Base-by-base conservation (phyloP, 352 stramenopile species). In the Globisporangium canariense region DNA sequence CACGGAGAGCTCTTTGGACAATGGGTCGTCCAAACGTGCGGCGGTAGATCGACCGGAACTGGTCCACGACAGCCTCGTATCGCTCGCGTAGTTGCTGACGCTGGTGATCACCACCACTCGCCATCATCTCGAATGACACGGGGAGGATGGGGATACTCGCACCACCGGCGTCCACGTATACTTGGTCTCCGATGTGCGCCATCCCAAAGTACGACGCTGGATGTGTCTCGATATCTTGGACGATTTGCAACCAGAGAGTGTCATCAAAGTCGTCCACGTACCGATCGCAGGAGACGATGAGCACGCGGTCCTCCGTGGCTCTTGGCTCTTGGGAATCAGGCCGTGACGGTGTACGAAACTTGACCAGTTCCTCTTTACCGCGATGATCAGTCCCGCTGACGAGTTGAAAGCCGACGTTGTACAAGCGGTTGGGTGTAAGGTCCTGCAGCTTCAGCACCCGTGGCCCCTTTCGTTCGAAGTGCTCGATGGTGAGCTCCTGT, bases 31-130 rank as follows among this genome's bases (percentile, higher is more conserved):
- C 80, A 28, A 85, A 83, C 1, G 78, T 86, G 45, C 67, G 55
- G 38, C 79, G 75, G 72, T 93, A 90, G n/a, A 89, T 70, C 11
- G 38, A 49, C 36, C 84, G 78, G 53, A 89, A 93, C 32, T 68
- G 46, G 34, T 72, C 55, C n/a, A 73, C 53, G 50, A 85, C 71
- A 1, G 56, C 20, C 5, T 76, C 60, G 52, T 70, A 84, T 20
- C 65, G 73, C 57, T 60, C 22, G 2, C 43, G 50, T 7, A 73
- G 11, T 4, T 32, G 30, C 1, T 36, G 25, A 13, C 40, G 5
- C 7, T 30, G 34, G 13, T 49, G 10, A 4, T 59, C 13, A 0
- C n/a, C 18, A 8, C 1, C 34, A 18, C 22, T 25, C 18, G 67
- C n/a, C 4, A 57, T 57, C 51, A 56, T 13, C 28, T 46, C 40